Base-by-base conservation (phyloP, 129 eudicot genomes). In the Sambucus nigra region DNA sequence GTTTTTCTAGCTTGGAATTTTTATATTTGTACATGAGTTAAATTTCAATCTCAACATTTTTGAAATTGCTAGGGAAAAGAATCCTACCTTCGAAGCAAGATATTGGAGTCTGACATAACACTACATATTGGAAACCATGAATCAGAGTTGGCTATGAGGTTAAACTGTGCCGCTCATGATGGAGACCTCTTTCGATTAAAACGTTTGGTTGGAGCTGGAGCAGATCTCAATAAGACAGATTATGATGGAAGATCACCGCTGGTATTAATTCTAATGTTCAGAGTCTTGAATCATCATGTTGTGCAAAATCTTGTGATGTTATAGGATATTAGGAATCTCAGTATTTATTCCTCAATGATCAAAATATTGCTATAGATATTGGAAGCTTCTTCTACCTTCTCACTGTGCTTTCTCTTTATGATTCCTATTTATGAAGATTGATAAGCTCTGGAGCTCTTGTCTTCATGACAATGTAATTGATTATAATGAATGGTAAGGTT, bases 201-300 rank as follows among this genome's bases (percentile, higher is more conserved):
- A 64, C 71, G 70, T 54, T 70, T 84, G 20, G 56, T 84, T 57
- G 74, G 64, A 67, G 81, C 88, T 20, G 88, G 94, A 60, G 72
- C 82, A 44, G 74, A 84, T 76, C 79, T 70, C 9, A 73, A 68
- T 35, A 73, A 53, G 53, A 67, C 68, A 19, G 94, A 84, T 75
- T 84, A 84, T 58, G 51, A 80, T 71, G 94, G 94, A 73, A 63
- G 78, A 61, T 62, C 77, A 47, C 69, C 94, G 47, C 61, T 84
- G 94, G 94, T 84, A 84, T 59, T 47, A 23, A 24, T 53, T 27
- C 41, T 38, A 13, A 12, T 0, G n/a, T 24, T 10, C 25, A 12
- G 5, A 14, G 4, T 28, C 9, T 35, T 8, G 42, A 7, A 35
- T 2, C 13, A 35, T 4, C 40, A 13, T 24, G 0, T 3, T 12